A percentile compares a stretch with the other conserved stretches of the same genome.
Conservation (phyloP, 495 filamentous ascomycete genomes). For the Astrocystis sublimbata region DNA sequence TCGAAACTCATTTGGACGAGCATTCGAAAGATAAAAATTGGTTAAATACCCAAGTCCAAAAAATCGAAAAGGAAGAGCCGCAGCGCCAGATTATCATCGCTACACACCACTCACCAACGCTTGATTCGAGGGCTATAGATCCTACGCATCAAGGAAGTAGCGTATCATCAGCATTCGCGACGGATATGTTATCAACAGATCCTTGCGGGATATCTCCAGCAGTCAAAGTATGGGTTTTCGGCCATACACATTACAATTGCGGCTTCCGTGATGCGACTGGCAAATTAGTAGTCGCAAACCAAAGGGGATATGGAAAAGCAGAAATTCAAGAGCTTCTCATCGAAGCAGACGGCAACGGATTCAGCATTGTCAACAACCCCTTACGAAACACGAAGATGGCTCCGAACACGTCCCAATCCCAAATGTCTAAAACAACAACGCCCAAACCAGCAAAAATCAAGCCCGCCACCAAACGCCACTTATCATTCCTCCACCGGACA, state of each 20-base stretch:
- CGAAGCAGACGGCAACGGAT: neutral
- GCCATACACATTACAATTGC: slow-evolving; percentile 11
- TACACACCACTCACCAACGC: neutral
- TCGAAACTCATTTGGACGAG: neutral
- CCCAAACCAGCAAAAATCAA: neutral
- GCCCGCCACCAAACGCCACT: neutral
- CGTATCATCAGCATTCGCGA: neutral
- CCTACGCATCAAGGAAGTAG: neutral
- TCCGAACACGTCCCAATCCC: neutral
- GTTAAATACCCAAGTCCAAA: neutral
- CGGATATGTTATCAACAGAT: neutral
- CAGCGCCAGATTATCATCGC: slow-evolving; percentile 1
- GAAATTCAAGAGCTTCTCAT: slow-evolving; percentile 2
- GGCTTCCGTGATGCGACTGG: neutral
- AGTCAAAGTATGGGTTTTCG: slow-evolving; percentile 4
- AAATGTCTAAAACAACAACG: slow-evolving; percentile 2
- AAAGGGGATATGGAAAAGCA: slow-evolving; percentile 4
- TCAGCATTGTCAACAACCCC: neutral
- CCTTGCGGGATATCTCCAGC: neutral
- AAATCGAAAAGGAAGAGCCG: neutral
- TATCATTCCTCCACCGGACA: neutral
- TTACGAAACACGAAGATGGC: neutral
- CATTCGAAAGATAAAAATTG: neutral
- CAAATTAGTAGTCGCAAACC: slow-evolving; percentile 2
- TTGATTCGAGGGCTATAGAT: neutral